A percentile compares a stretch with the other conserved stretches of the same genome.
These are phyloP conservation scores for Caryopteris hybrid DNA, from an alignment of 305 asterid genomes.

Conservation along the genomic window DNA sequence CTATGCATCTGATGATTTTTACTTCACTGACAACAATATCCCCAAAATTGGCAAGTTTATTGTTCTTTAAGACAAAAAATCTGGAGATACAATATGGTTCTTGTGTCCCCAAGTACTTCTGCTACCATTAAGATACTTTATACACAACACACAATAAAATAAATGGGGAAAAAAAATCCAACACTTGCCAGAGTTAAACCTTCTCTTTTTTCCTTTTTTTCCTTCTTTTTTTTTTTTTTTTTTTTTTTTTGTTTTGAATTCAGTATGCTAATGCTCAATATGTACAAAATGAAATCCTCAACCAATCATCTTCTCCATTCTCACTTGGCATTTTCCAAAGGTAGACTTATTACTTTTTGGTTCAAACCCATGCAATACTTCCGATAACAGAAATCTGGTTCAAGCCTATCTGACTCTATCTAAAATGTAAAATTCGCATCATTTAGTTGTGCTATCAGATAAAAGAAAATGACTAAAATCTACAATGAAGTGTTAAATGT, in stretches of 20 bases:
- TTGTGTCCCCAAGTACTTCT: neutral
- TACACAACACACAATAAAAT: neutral
- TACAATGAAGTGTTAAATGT: neutral
- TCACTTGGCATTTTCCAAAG: neutral
- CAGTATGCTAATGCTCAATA: neutral
- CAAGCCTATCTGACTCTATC: neutral
- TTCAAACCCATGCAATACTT: neutral
- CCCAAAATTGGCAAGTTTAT: neutral
- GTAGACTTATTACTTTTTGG: neutral
- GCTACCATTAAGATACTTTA: neutral
- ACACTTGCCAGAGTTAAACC: neutral
- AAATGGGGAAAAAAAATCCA: neutral
- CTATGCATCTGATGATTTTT: neutral
- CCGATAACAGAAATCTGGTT: neutral
- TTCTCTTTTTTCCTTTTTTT: no score
- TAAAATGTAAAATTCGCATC: neutral
- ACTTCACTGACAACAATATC: slow-evolving; percentile 1
- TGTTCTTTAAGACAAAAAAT: neutral
- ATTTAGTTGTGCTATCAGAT: neutral
- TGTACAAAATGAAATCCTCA: neutral
- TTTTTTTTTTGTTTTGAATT: no score
- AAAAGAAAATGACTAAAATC: neutral
- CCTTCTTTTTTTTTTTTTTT: neutral
- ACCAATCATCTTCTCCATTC: neutral
- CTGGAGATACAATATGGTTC: neutral